Percentiles rank a stretch among this genome's conserved stretches.
Evolutionary conservation across 768 basidiomycete species (phyloP).

Genomic region (Tricholoma terreum): DNA sequence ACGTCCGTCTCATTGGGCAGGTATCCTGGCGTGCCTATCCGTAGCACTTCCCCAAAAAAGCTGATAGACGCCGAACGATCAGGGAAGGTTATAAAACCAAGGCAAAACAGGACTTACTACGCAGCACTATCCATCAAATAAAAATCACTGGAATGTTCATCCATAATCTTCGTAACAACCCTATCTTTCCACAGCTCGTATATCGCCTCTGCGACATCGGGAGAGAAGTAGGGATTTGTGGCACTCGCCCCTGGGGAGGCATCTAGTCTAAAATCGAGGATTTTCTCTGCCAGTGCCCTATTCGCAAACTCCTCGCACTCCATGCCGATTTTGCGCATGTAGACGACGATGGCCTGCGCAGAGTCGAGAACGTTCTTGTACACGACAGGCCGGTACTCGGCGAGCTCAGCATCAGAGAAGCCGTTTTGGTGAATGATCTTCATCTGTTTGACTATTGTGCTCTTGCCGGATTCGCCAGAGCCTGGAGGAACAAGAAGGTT

Average conservation of each 20-base stretch:
- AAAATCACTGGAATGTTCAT: conserved; percentile 72
- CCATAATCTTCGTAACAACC: conserved; percentile 52
- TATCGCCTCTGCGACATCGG: conserved; percentile 69
- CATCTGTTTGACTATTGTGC: conserved; percentile 94
- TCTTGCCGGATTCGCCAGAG: conserved; percentile 94
- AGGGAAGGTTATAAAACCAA: background rate
- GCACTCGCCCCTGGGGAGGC: conserved; percentile 21
- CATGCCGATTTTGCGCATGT: conserved; percentile 74
- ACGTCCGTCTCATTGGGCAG: conserved; percentile 85
- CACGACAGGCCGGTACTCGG: conserved; percentile 67
- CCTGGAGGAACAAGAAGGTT: conserved; percentile 56
- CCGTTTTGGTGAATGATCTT: conserved; percentile 90
- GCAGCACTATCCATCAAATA: conserved; percentile 93
- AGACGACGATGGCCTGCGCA: conserved; percentile 74
- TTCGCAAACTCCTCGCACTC: conserved; percentile 63
- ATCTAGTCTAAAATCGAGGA: conserved; percentile 57
- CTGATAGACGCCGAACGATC: conserved; percentile 31
- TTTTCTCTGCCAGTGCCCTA: conserved; percentile 56
- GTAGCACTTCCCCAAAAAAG: conserved; percentile 83
- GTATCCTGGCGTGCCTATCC: conserved; percentile 81
- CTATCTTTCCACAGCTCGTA: conserved; percentile 69
- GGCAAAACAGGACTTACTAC: conserved; percentile 55
- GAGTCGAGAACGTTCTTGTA: conserved; percentile 80
- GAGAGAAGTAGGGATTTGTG: conserved; percentile 40
- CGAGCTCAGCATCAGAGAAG: conserved; percentile 67